Base-by-base conservation (phyloP, 225 moss, liverwort and hornwort genomes). In the Polytrichum commune region DNA sequence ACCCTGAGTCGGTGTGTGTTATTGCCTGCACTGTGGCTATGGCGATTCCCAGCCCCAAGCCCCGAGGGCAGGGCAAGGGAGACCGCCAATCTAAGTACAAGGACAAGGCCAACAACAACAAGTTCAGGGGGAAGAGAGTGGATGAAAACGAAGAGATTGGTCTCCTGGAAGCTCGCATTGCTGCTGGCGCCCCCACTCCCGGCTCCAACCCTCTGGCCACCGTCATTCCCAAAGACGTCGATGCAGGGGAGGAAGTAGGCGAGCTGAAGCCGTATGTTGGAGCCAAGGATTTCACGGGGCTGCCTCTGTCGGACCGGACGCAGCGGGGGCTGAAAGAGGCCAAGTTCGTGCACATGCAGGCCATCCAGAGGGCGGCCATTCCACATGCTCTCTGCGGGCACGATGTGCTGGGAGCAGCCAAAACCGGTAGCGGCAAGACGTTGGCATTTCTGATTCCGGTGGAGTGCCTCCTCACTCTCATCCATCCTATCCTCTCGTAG, bases 341-440 rank as follows among this genome's bases (percentile, higher is more conserved):
- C 38, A 95, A 98, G 76, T 98, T 89, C 19, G 81, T 83, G 29
- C 90, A 87, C 20, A 93, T 95, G 98, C 95, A 95, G 19, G 98
- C 98, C 9, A 98, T 98, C 74, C 98, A 98, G 69, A 86, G 93
- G 75, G 98, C 98, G 23, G 83, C 98, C 5, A 72, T 95, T 27
- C 98, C 98, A 1, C 98, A 98, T 72, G 82, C 95, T 16, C 76
- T 98, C n/a, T 95, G 93, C 69, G 98, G 93, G 0, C 88, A 91
- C 63, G 98, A 98, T 65, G 86, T 98, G n/a, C 78, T 98, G 46
- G 98, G 98, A 53, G 98, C 98, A 58, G 98, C 98, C 24, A 98
- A 98, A 84, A 98, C 98, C 4, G 98, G 98, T 22, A 95, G 95
- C 18, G 98, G 98, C 62, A 98, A 98, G 76, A 98, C 95, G 9